Percentiles rank a stretch among this genome's conserved stretches.
phyloP scores from a whole-genome alignment of 2,329 filamentous ascomycete species.

The Fusarium sp. region DNA sequence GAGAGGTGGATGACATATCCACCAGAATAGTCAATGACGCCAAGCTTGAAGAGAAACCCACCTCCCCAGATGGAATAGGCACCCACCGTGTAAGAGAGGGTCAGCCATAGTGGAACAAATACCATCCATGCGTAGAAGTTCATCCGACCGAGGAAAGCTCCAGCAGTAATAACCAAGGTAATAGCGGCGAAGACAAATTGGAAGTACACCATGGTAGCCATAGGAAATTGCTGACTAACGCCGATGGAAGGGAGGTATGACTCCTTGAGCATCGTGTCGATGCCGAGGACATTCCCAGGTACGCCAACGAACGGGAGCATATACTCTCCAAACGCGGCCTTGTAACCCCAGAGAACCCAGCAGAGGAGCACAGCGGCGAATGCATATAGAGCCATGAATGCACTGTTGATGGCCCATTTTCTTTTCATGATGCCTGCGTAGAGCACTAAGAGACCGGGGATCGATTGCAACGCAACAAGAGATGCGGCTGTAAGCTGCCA shows the following conservation, averaged over 20 bases:
- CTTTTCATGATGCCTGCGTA: not conserved
- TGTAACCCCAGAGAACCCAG: conserved; percentile 1
- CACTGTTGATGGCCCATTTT: not conserved
- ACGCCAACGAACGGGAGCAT: not conserved
- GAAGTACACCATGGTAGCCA: not conserved
- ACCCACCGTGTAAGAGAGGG: not conserved
- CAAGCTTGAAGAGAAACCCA: not conserved
- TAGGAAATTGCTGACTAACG: not conserved
- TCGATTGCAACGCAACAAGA: not conserved
- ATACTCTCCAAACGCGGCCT: not conserved
- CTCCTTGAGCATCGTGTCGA: not conserved
- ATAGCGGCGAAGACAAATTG: conserved; percentile 1
- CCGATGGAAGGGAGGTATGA: not conserved
- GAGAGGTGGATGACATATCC: conserved; percentile 4
- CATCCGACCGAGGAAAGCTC: not conserved
- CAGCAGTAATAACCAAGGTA: conserved; percentile 1
- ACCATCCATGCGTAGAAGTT: conserved; percentile 3
- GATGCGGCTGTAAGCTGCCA: conserved; percentile 2
- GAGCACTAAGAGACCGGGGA: not conserved
- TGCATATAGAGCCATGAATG: not conserved
- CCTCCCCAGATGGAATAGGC: not conserved
- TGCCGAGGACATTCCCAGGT: not conserved
- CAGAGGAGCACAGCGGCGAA: not conserved
- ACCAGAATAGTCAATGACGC: not conserved
- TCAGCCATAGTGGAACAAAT: not conserved